Evolutionary conservation across 805 yeast genomes (phyloP), one percentile per base, ranked within the genome.

Genomic region (Zygoascus biomembranicola): DNA sequence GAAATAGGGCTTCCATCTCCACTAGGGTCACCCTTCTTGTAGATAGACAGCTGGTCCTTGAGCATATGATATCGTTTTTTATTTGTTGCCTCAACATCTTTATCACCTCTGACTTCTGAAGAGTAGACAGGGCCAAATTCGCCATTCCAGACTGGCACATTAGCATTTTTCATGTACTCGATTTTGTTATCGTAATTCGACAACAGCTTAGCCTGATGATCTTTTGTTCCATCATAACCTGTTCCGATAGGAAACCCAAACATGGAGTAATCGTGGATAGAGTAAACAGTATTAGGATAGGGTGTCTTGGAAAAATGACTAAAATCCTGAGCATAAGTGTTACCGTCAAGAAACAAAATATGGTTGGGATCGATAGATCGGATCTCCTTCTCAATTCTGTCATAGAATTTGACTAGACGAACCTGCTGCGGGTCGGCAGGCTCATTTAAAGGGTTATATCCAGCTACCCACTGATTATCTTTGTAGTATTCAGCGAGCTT

Each of bases 381-480:
- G 44, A 77, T 67, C 19, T 61, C 73, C 39, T 65, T 62, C 52
- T 72, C 78, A 26, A 72, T 60, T 54, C 72, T 61, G 2, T 55
- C 57, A 57, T 77, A 77, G 58, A 70, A 76, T 8, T 61, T 55
- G 20, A 71, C 66, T 61, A 77, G 67, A 55, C 73, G 72, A 32
- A 64, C 49, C 55, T 76, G 79, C 50, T 74, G 70, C 1, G 74
- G 58, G 37, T 71, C 74, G 1, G 79, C 77, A 5, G 81, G 81
- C 62, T 77, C 81, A 62, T 77, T 77, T 63, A 77, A 65, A 19
- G 79, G 63, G 76, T 77, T 77, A 64, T 76, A 77, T n/a, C 81
- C 81, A 5, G 81, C 81, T 53, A 77, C 71, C 76, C 76, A 76
- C 19, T 65, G 60, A 60, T 77, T 77, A 52, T 70, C 75, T 56